A percentile compares a stretch with the other conserved stretches of the same genome.
Evolutionary conservation across 1,284 basidiomycete genomes (phyloP).

Genomic region (Schizopora paradoxa): DNA sequence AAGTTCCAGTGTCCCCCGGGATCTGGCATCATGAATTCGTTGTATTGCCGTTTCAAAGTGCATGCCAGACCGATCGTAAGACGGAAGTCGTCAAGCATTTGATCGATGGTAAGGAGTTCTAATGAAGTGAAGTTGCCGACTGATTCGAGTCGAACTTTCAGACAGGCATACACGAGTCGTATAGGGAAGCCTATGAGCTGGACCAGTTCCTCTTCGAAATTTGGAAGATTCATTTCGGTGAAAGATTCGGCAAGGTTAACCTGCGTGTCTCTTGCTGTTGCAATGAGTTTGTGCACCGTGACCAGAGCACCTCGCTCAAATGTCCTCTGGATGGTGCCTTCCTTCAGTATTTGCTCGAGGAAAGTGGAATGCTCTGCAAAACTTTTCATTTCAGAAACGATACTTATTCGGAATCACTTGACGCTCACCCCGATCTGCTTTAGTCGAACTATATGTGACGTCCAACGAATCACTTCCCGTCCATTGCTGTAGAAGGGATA

Average conservation of each 20-base stretch:
- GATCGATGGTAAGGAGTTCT: constrained; percentile 88
- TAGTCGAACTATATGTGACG: constrained; percentile 71
- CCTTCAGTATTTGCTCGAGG: constrained; percentile 92
- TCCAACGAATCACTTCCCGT: constrained; percentile 89
- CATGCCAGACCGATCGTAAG: constrained; percentile 91
- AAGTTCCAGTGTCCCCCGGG: constrained; percentile 85
- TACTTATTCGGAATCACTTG: constrained; percentile 37
- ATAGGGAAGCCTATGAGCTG: constrained; percentile 94
- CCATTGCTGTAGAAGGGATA: constrained; percentile 80
- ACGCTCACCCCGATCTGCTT: constrained; percentile 38
- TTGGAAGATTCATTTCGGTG: constrained; percentile 83
- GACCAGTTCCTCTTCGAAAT: constrained; percentile 89
- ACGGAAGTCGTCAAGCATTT: constrained; percentile 92
- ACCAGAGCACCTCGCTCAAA: constrained; percentile 93
- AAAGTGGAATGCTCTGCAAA: constrained; percentile 66
- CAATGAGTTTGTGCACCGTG: constrained; percentile 82
- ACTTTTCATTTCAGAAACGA: constrained; percentile 30
- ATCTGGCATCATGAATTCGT: constrained; percentile 83
- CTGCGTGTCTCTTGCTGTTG: constrained; percentile 84
- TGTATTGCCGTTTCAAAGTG: constrained; percentile 91
- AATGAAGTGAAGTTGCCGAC: constrained; percentile 88
- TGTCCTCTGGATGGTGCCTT: constrained; percentile 89
- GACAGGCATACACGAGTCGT: constrained; percentile 86
- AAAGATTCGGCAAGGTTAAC: constrained; percentile 74
- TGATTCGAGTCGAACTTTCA: constrained; percentile 88